A percentile compares a stretch with the other conserved stretches of the same genome.
Conservation (phyloP, 2,329 filamentous ascomycete genomes). For the Zymoseptoria pseudotritici region DNA sequence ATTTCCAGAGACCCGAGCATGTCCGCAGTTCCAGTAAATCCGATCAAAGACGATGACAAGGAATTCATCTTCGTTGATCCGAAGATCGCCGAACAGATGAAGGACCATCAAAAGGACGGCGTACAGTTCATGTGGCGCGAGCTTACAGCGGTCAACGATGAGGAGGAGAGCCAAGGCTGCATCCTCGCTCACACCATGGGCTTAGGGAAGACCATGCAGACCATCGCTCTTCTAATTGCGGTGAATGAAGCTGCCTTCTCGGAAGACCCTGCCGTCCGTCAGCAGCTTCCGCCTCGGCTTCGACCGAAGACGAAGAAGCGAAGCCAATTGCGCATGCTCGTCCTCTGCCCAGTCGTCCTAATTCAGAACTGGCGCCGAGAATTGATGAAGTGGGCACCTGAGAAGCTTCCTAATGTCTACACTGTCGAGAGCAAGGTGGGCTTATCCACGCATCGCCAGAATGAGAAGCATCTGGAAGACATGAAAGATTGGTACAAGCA, state of each 20-base stretch:
- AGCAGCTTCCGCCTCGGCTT: slow-evolving; percentile 63
- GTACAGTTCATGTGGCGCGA: slow-evolving; percentile 87
- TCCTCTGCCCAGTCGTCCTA: slow-evolving; percentile 68
- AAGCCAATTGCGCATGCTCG: slow-evolving; percentile 51
- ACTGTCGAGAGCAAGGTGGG: slow-evolving; percentile 40
- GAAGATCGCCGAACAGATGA: slow-evolving; percentile 58
- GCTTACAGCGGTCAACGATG: slow-evolving; percentile 47
- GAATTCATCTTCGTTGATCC: slow-evolving; percentile 58
- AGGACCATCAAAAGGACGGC: slow-evolving; percentile 72
- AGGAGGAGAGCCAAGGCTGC: slow-evolving; percentile 60
- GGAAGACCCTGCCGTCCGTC: slow-evolving; percentile 45
- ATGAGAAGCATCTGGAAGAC: slow-evolving; percentile 21
- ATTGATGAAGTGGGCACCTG: slow-evolving; percentile 57
- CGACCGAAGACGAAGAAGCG: slow-evolving; percentile 20
- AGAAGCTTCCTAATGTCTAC: slow-evolving; percentile 49
- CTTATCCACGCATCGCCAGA: neutral
- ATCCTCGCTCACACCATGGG: slow-evolving; percentile 87
- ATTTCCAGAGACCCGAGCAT: slow-evolving; percentile 13
- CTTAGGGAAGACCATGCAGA: slow-evolving; percentile 85
- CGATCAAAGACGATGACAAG: slow-evolving; percentile 53
- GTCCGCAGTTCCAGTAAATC: slow-evolving; percentile 55
- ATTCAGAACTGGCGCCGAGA: slow-evolving; percentile 81
- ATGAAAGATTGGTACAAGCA: slow-evolving; percentile 54
- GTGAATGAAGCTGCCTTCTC: slow-evolving; percentile 61
- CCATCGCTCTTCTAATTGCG: slow-evolving; percentile 70